phyloP scores from a whole-genome alignment of 1,284 basidiomycete species.

The Ustilago bromivora region DNA sequence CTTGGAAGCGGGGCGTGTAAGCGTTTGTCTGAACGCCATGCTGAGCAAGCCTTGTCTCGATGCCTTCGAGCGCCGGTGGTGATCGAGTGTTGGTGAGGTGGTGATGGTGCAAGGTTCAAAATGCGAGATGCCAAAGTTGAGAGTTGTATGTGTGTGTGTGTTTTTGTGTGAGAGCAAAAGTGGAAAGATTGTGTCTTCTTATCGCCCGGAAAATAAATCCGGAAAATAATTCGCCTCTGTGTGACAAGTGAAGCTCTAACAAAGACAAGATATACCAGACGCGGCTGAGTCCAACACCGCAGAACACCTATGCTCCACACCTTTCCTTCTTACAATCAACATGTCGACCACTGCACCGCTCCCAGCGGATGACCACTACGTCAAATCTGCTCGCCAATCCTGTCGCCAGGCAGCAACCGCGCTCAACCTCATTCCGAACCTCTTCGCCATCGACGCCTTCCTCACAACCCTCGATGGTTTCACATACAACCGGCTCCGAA shows the following conservation, averaged over 20 bases:
- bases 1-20: constrained; percentile 20
- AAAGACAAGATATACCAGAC: too few species aligned
- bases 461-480: constrained; percentile 25
- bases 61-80: background rate
- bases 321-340: background rate
- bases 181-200: background rate
- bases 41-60: background rate
- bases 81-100: background rate
- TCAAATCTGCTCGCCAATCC: constrained; percentile 28
- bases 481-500: constrained; percentile 29
- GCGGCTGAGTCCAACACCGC: constrained; percentile 4
- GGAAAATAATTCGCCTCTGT: background rate
- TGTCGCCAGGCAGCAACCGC: constrained; percentile 9
- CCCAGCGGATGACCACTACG: constrained; percentile 18
- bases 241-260: too few species aligned
- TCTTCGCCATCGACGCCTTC: constrained; percentile 47
- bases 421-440: constrained; percentile 22
- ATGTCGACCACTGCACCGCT: constrained; percentile 17
- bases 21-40: constrained; percentile 27
- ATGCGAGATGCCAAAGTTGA: background rate
- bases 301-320: too few species aligned
- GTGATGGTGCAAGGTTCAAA: background rate
- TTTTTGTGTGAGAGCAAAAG: background rate
- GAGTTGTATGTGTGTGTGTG: background rate
- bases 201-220: constrained; percentile 11